A percentile compares a stretch with the other conserved stretches of the same genome.
These are phyloP conservation scores for Melaleuca alternifolia DNA, from an alignment of 345 rosid genomes.

Conservation along the genomic window DNA sequence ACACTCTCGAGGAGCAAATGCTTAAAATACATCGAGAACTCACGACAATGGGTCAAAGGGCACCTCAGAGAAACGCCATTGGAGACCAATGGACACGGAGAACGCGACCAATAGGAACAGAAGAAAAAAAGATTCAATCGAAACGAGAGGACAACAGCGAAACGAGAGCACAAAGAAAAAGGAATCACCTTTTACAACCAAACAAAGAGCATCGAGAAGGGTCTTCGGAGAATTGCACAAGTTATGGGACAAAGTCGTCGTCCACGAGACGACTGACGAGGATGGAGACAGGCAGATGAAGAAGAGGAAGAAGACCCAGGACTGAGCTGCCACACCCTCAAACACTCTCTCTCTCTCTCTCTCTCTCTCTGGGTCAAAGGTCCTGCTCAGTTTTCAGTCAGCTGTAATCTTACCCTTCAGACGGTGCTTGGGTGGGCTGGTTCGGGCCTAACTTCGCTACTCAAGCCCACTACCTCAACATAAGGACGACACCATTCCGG, in stretches of 20 bases:
- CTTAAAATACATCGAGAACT: background rate
- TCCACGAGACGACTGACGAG: background rate
- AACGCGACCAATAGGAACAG: background rate
- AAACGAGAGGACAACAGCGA: background rate
- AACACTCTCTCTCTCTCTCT: background rate
- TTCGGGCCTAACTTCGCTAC: background rate
- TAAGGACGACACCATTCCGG: background rate
- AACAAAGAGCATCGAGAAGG: background rate
- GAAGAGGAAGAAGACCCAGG: background rate
- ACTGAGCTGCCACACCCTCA: background rate
- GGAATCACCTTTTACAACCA: background rate
- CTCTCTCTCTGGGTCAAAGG: constrained; percentile 10
- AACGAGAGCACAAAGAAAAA: background rate
- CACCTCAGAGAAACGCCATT: background rate
- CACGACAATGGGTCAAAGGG: background rate
- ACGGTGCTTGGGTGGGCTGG: background rate
- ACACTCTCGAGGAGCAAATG: background rate
- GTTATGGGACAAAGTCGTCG: background rate
- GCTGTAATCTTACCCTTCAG: background rate
- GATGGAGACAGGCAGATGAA: background rate
- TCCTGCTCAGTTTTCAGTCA: background rate
- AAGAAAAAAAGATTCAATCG: background rate
- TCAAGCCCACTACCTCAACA: background rate
- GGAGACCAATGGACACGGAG: background rate
- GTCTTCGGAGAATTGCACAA: background rate